Evolutionary conservation across 768 basidiomycete species (phyloP).

Genomic region (Tubosaeta sp.): DNA sequence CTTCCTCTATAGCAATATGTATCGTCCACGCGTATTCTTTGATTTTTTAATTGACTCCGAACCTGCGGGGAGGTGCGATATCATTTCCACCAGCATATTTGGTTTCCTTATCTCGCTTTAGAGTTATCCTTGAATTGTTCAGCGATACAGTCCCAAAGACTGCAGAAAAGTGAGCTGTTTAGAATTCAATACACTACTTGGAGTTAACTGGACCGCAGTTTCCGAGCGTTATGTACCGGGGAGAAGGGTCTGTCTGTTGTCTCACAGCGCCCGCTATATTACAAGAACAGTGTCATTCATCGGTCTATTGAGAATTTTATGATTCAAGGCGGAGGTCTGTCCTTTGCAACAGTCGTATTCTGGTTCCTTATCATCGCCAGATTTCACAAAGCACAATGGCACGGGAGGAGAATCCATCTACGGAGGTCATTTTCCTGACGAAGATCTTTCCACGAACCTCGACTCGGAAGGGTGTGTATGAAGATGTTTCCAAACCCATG

Average conservation of each 20-base stretch:
- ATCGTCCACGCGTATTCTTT: conserved; percentile 61
- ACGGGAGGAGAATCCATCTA: conserved; percentile 82
- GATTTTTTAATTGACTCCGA: conserved; percentile 54
- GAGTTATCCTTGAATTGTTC: conserved; percentile 74
- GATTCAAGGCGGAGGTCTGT: conserved; percentile 74
- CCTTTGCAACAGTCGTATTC: background rate
- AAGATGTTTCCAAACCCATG: background rate
- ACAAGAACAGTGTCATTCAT: conserved; percentile 76
- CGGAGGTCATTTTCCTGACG: conserved; percentile 70
- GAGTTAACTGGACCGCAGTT: conserved; percentile 43
- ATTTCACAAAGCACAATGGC: conserved; percentile 78
- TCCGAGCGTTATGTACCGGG: conserved; percentile 82
- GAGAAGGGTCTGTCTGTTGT: conserved; percentile 69
- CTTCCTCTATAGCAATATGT: conserved; percentile 31
- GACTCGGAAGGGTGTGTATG: conserved; percentile 57
- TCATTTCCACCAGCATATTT: background rate
- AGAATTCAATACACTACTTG: background rate
- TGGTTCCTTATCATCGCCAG: conserved; percentile 28
- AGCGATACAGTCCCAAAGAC: conserved; percentile 71
- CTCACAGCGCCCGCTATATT: conserved; percentile 70
- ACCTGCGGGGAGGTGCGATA: conserved; percentile 50
- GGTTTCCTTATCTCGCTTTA: conserved; percentile 26
- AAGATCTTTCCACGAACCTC: conserved; percentile 60
- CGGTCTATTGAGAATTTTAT: conserved; percentile 76
- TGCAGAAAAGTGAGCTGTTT: conserved; percentile 62